Conservation (phyloP, 768 basidiomycete genomes). For the Termitomyces bulborhizus region DNA sequence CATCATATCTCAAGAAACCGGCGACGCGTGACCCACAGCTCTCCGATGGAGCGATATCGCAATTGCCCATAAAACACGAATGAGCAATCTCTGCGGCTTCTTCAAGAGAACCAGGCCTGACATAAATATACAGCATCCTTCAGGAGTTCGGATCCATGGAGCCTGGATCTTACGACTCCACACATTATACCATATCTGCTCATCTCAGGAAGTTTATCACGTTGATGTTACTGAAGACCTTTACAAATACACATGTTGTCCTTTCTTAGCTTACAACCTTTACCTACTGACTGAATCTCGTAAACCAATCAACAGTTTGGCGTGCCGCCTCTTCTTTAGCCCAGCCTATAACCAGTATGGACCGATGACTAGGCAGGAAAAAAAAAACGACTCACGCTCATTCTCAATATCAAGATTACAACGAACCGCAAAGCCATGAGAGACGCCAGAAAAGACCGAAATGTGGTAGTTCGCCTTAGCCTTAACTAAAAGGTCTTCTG, state of each 20-base stretch:
- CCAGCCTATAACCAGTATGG: constrained; percentile 37
- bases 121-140: no score
- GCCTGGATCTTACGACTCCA: no score
- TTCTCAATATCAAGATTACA: constrained; percentile 37
- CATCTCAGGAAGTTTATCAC: background rate
- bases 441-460: constrained; percentile 48
- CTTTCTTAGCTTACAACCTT: no score
- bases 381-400: constrained; percentile 22
- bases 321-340: constrained; percentile 55
- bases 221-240: background rate
- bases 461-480: constrained; percentile 48
- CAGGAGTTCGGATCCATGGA: no score
- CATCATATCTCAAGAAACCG: no score
- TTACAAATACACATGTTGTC: background rate
- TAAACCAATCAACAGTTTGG: constrained; percentile 45
- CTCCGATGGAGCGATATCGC: no score
- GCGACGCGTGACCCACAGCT: no score
- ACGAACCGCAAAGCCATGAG: constrained; percentile 44
- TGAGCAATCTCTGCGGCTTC: no score
- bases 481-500: constrained; percentile 50
- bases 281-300: constrained; percentile 27
- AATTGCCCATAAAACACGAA: no score
- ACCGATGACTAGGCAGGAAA: background rate
- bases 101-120: no score
- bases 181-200: background rate